Percentiles rank a stretch among this genome's conserved stretches.
Evolutionary conservation across 768 basidiomycete species (phyloP).

Genomic region (Polyporus arcularius): DNA sequence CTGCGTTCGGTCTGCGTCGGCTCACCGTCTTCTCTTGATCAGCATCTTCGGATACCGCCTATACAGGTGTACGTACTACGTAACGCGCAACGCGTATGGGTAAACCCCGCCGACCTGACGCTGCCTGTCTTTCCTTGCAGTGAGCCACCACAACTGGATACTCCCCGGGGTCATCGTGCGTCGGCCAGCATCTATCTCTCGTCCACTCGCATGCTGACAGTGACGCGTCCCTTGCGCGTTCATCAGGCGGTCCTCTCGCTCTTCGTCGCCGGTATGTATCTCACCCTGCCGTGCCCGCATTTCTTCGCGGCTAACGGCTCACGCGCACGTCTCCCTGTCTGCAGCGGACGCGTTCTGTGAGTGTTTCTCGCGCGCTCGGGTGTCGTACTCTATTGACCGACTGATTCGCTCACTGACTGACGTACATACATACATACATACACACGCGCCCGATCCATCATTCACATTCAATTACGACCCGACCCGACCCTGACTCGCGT

Average conservation of each 20-base stretch:
- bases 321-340: neutral
- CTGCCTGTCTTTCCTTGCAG: neutral
- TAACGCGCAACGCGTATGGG: no score
- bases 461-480: no score
- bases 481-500: no score
- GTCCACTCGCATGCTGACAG: neutral
- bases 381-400: neutral
- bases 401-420: neutral
- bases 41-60: slow-evolving; percentile 19
- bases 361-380: neutral
- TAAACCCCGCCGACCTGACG: neutral
- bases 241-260: slow-evolving; percentile 1
- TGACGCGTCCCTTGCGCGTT: no score
- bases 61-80: slow-evolving; percentile 12
- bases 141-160: slow-evolving; percentile 5
- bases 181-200: neutral
- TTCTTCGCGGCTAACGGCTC: neutral
- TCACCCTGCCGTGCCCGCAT: no score
- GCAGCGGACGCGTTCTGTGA: neutral
- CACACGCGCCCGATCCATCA: no score
- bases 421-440: neutral
- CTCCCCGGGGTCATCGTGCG: slow-evolving; percentile 17
- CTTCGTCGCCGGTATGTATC: slow-evolving; percentile 2
- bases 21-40: neutral
- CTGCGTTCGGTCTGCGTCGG: neutral